A percentile compares a stretch with the other conserved stretches of the same genome.
These are phyloP conservation scores for Solanum hybrid DNA, from an alignment of 305 asterid genomes.

Conservation along the genomic window DNA sequence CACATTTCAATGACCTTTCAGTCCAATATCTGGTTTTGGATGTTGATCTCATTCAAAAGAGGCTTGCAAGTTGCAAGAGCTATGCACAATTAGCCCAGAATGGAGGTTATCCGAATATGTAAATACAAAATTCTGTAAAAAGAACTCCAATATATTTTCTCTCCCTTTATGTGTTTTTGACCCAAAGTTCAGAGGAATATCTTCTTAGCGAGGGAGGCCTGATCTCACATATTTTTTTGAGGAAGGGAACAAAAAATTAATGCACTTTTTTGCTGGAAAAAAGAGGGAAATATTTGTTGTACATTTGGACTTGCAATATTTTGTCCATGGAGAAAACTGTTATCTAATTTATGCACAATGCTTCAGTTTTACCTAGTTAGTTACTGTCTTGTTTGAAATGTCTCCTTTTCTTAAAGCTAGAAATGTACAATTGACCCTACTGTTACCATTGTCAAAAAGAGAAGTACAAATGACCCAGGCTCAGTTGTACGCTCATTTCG, in stretches of 20 bases:
- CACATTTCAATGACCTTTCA: background rate
- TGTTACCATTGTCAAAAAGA: background rate
- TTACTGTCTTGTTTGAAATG: background rate
- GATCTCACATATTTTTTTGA: background rate
- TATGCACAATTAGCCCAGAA: background rate
- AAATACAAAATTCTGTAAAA: background rate
- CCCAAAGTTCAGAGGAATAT: background rate
- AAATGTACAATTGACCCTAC: background rate
- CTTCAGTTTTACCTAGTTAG: background rate
- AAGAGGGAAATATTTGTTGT: background rate
- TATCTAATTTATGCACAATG: background rate
- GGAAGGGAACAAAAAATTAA: background rate
- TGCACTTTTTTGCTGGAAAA: background rate
- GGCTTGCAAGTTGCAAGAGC: background rate
- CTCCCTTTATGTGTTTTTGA: background rate
- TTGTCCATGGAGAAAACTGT: background rate
- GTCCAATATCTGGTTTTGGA: background rate
- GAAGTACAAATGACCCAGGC: background rate
- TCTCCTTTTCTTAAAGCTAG: background rate
- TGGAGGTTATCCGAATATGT: background rate
- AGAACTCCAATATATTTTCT: background rate
- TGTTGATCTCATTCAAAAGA: background rate
- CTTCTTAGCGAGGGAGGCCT: background rate
- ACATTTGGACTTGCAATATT: background rate
- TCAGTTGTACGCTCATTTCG: background rate